These are phyloP conservation scores for Candolleomyces efflorescens DNA, from an alignment of 768 basidiomycete genomes.

Conservation along the genomic window DNA sequence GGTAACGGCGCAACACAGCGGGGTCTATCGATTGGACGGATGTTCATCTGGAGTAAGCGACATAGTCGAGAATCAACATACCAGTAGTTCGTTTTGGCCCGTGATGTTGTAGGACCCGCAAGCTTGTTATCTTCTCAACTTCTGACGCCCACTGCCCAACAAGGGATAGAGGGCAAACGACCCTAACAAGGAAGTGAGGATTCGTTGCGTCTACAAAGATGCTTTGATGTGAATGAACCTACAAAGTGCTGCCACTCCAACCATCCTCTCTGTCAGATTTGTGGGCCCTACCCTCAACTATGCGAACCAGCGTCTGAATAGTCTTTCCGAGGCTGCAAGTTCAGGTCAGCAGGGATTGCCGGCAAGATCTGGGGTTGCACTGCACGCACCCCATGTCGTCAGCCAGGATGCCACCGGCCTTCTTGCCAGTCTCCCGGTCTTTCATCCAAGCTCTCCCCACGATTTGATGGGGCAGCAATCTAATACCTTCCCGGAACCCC, in stretches of 20 bases:
- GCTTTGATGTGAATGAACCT: conserved; percentile 20
- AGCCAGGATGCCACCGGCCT: conserved; percentile 82
- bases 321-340: conserved; percentile 76
- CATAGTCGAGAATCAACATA: conserved; percentile 25
- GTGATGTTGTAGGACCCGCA: conserved; percentile 81
- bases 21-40: conserved; percentile 41
- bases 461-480: conserved; percentile 83
- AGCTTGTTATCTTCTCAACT: conserved; percentile 62
- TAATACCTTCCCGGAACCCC: conserved; percentile 69
- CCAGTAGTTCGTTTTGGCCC: conserved; percentile 70
- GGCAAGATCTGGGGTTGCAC: neutral
- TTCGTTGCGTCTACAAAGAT: neutral
- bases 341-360: conserved; percentile 2
- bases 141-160: conserved; percentile 91
- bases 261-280: conserved; percentile 69
- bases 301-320: conserved; percentile 83
- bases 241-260: conserved; percentile 72
- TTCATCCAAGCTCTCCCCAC: conserved; percentile 86
- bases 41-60: neutral
- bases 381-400: conserved; percentile 79
- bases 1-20: conserved; percentile 42
- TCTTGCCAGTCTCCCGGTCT: conserved; percentile 62
- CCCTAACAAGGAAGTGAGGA: conserved; percentile 38
- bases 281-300: conserved; percentile 74
- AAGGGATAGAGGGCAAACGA: conserved; percentile 84